These are phyloP conservation scores for Solanum boliviense DNA, from an alignment of 257 asterid species.

Conservation along the genomic window DNA sequence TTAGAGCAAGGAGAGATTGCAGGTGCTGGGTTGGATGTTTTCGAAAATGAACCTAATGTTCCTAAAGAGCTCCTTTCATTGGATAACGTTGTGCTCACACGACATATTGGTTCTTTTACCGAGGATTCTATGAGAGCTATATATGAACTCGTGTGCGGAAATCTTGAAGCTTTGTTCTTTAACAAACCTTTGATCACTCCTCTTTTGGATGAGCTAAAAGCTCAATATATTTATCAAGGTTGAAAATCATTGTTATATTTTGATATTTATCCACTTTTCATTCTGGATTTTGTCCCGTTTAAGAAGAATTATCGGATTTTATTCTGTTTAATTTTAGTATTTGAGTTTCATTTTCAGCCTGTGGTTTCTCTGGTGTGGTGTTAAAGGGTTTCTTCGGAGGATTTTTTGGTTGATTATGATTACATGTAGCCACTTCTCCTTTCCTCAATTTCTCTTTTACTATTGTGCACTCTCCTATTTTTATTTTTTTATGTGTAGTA, in stretches of 20 bases:
- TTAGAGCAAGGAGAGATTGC: slow-evolving; percentile 20
- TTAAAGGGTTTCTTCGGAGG: too few species aligned
- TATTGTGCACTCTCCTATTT: too few species aligned
- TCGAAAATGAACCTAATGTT: slow-evolving; percentile 27
- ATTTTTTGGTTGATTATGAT: too few species aligned
- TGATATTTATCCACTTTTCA: not conserved
- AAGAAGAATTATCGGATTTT: too few species aligned
- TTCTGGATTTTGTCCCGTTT: slow-evolving; percentile 19
- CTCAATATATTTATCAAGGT: too few species aligned
- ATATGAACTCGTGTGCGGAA: slow-evolving; percentile 3
- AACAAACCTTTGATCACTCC: slow-evolving; percentile 21
- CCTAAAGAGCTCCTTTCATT: slow-evolving; percentile 22
- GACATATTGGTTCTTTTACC: slow-evolving; percentile 27
- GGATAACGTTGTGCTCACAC: slow-evolving; percentile 54
- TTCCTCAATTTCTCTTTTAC: too few species aligned
- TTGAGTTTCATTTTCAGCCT: too few species aligned
- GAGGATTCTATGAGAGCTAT: slow-evolving; percentile 13
- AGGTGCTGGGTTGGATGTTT: slow-evolving; percentile 36
- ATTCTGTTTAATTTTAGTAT: too few species aligned
- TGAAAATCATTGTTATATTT: not conserved
- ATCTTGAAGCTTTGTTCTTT: slow-evolving; percentile 30
- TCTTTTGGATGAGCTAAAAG: slow-evolving; percentile 1
- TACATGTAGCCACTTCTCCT: too few species aligned
- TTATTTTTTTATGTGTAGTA: too few species aligned
- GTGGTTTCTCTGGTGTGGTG: too few species aligned